A percentile compares a stretch with the other conserved stretches of the same genome.
Evolutionary conservation across 1,284 basidiomycete genomes (phyloP).

Genomic region (Meira nashicola): DNA sequence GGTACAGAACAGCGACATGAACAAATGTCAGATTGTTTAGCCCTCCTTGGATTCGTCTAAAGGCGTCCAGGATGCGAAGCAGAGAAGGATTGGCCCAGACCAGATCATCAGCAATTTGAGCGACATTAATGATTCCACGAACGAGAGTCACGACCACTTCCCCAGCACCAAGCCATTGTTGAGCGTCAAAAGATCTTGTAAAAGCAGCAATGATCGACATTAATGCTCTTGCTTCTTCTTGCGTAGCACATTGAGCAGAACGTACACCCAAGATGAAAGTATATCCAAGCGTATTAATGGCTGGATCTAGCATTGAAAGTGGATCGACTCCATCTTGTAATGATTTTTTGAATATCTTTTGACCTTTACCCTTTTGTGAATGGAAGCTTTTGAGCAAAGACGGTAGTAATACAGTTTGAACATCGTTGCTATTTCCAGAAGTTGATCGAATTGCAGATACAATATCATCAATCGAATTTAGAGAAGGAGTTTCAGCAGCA

Average conservation of each 20-base stretch:
- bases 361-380: conserved; percentile 2
- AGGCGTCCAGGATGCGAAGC: conserved; percentile 2
- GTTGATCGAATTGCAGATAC: background rate
- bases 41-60: background rate
- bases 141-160: conserved; percentile 1
- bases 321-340: conserved; percentile 8
- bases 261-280: conserved; percentile 6
- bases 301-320: conserved; percentile 5
- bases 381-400: background rate
- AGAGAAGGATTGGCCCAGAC: conserved; percentile 1
- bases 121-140: background rate
- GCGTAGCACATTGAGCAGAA: background rate
- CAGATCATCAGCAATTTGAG: background rate
- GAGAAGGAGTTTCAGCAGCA: background rate
- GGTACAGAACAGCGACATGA: conserved; percentile 35
- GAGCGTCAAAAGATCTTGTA: background rate
- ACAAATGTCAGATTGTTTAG: conserved; percentile 24
- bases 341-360: background rate
- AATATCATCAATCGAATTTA: background rate
- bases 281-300: background rate
- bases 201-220: background rate
- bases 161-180: conserved; percentile 1
- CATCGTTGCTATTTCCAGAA: background rate
- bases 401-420: background rate
- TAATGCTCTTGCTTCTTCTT: background rate